Conservation (phyloP, 768 basidiomycete species). For the Wakefieldia striispora region DNA sequence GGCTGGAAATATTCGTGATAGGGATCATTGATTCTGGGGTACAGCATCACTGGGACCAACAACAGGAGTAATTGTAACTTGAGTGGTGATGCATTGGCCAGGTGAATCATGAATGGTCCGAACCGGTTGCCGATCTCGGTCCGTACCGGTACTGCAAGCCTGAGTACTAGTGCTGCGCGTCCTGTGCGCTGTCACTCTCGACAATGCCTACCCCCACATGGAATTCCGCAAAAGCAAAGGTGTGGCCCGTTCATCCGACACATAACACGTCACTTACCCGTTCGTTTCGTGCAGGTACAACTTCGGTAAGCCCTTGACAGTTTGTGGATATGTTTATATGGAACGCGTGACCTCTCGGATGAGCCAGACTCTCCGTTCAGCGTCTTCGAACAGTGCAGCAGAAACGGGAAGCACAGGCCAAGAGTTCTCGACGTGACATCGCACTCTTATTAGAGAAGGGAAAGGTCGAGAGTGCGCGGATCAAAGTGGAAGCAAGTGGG, state of each 20-base stretch:
- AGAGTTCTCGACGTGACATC: conserved; percentile 72
- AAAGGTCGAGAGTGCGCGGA: conserved; percentile 79
- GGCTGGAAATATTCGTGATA: too few relatives aligned
- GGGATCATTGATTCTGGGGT: too few relatives aligned
- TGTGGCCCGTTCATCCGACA: conserved; percentile 12
- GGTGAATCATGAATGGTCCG: too few relatives aligned
- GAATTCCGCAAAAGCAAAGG: conserved; percentile 65
- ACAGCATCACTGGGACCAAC: too few relatives aligned
- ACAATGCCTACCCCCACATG: conserved; percentile 40
- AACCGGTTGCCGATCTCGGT: too few relatives aligned
- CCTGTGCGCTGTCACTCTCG: neutral
- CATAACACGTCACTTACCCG: conserved; percentile 4
- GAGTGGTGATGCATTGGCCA: too few relatives aligned
- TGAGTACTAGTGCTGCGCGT: too few relatives aligned
- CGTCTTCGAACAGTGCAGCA: conserved; percentile 82
- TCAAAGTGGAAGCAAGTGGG: conserved; percentile 83
- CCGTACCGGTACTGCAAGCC: conserved; percentile 7
- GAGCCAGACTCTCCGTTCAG: conserved; percentile 74
- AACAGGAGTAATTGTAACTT: too few relatives aligned
- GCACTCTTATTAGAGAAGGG: conserved; percentile 75
- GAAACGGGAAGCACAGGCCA: conserved; percentile 88
- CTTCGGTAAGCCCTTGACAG: conserved; percentile 36
- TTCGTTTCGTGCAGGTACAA: conserved; percentile 38
- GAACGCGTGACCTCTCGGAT: conserved; percentile 3
- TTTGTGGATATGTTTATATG: neutral